Evolutionary conservation across 192 early-diverging fungal species (phyloP).

Genomic region (Linnemannia elongata): DNA sequence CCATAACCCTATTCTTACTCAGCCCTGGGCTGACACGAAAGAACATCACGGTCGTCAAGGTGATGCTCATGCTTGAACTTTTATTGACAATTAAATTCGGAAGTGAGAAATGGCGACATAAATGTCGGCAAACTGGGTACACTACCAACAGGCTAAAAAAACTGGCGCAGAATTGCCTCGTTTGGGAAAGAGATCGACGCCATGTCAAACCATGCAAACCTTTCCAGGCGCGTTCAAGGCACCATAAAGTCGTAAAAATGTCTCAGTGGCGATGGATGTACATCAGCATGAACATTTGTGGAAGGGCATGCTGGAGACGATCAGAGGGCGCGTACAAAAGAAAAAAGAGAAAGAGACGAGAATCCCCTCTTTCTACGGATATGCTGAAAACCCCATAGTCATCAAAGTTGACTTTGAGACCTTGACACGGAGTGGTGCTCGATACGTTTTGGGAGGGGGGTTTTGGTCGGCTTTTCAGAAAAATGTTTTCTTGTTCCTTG

Average conservation of each 20-base stretch:
- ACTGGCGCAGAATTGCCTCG: neutral
- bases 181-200: neutral
- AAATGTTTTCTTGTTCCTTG: too few species aligned
- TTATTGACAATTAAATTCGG: neutral
- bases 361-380: too few species aligned
- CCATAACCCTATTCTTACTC: neutral
- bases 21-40: neutral
- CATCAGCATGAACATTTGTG: neutral
- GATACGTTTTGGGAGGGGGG: too few species aligned
- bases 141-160: neutral
- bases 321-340: neutral
- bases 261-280: neutral
- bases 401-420: too few species aligned
- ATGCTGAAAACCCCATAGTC: too few species aligned
- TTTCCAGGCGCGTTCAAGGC: neutral
- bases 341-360: too few species aligned
- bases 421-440: too few species aligned
- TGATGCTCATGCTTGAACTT: neutral
- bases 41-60: neutral
- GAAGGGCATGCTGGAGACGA: neutral
- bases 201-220: neutral
- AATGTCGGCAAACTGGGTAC: neutral
- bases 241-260: neutral
- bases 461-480: too few species aligned
- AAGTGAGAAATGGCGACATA: neutral